phyloP scores from a whole-genome alignment of 352 stramenopile species.

The Aphanomyces astaci region DNA sequence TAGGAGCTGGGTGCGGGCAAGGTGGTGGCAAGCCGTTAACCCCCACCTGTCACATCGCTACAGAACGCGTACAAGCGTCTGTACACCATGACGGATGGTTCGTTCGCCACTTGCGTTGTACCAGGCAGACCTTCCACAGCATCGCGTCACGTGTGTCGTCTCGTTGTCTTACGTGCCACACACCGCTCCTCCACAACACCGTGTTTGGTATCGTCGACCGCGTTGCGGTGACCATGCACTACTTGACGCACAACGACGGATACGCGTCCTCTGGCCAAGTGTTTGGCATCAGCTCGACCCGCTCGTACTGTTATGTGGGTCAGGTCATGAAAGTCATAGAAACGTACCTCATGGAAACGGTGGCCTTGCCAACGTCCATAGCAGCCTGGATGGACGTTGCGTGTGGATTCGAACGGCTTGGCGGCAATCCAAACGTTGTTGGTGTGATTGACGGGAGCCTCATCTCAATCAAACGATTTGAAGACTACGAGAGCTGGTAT shows the following conservation, averaged over 20 bases:
- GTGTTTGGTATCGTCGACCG: not conserved
- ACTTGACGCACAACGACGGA: not conserved
- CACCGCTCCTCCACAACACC: not conserved
- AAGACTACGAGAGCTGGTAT: not conserved
- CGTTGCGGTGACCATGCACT: not conserved
- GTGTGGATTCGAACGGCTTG: not conserved
- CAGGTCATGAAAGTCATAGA: not conserved
- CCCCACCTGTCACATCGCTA: too few relatives aligned
- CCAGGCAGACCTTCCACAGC: too few relatives aligned
- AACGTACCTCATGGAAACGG: not conserved
- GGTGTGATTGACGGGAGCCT: not conserved
- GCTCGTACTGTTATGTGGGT: not conserved
- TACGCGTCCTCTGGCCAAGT: not conserved
- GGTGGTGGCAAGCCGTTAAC: too few relatives aligned
- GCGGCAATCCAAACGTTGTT: not conserved
- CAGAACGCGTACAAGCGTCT: too few relatives aligned
- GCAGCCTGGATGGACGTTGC: not conserved
- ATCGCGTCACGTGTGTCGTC: too few relatives aligned
- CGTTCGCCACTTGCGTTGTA: too few relatives aligned
- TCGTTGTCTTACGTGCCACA: too few relatives aligned
- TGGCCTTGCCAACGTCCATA: not conserved
- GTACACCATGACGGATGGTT: too few relatives aligned
- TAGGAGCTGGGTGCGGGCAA: too few relatives aligned
- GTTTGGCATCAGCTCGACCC: not conserved
- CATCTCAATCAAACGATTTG: not conserved